phyloP scores from a whole-genome alignment of 345 rosid species.

The Euphorbia pulcherrima region DNA sequence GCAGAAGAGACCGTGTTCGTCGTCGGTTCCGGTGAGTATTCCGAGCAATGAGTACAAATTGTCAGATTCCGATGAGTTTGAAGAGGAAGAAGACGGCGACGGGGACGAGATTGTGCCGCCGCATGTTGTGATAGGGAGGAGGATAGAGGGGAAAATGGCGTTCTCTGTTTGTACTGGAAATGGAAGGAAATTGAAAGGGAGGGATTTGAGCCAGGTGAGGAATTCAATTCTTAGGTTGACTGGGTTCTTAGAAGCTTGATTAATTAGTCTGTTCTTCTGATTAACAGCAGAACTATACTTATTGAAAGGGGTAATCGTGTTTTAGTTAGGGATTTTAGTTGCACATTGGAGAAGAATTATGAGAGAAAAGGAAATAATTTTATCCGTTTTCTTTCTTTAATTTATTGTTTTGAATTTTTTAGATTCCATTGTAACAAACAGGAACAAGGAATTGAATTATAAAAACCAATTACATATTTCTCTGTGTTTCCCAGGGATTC shows the following conservation, averaged over 20 bases:
- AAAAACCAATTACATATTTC: too few relatives aligned
- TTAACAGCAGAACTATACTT: neutral
- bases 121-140: constrained; percentile 49
- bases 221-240: constrained; percentile 79
- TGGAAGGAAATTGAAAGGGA: constrained; percentile 81
- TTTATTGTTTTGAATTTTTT: neutral
- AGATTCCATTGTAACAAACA: constrained; percentile 8
- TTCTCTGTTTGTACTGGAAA: constrained; percentile 69
- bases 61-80: constrained; percentile 15
- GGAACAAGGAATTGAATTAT: neutral
- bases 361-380: neutral
- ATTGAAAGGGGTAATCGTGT: neutral
- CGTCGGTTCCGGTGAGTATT: constrained; percentile 34
- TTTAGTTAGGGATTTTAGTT: neutral
- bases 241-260: constrained; percentile 70
- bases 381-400: neutral
- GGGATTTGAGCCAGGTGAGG: constrained; percentile 70
- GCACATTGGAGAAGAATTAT: neutral
- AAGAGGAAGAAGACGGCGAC: constrained; percentile 25
- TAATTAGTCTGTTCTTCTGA: too few relatives aligned
- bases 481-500: neutral
- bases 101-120: constrained; percentile 47
- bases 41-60: constrained; percentile 23
- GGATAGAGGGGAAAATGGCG: constrained; percentile 59
- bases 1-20: constrained; percentile 27